These are phyloP conservation scores for Lipomyces yamanashiensis DNA, from an alignment of 805 yeast genomes.

Conservation along the genomic window DNA sequence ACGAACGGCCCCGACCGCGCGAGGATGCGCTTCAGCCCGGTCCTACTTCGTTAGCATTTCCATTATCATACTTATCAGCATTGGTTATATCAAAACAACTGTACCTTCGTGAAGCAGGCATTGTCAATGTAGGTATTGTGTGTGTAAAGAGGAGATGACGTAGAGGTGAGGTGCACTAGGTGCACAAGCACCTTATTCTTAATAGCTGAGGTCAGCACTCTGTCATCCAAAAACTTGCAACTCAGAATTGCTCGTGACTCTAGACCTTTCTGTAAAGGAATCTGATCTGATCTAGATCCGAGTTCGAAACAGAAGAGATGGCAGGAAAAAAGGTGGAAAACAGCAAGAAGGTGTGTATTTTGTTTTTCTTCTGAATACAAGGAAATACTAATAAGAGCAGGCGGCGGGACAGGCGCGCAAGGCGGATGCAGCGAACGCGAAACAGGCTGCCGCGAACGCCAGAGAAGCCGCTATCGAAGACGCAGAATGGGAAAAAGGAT, in stretches of 20 bases:
- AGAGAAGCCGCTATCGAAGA: constrained; percentile 60
- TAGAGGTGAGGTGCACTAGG: neutral
- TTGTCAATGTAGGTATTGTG: constrained; percentile 1
- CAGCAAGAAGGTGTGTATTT: constrained; percentile 32
- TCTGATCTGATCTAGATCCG: neutral
- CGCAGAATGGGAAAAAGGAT: constrained; percentile 70
- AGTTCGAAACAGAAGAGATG: neutral
- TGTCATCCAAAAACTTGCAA: too few species aligned
- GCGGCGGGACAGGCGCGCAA: constrained; percentile 47
- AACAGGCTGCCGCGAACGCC: constrained; percentile 57
- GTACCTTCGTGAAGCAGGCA: constrained; percentile 6
- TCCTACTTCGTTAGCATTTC: constrained; percentile 21
- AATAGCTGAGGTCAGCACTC: too few species aligned
- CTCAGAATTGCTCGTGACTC: too few species aligned
- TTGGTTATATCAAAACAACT: neutral
- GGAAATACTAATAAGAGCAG: constrained; percentile 9
- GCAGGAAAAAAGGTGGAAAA: constrained; percentile 38
- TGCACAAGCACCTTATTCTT: neutral
- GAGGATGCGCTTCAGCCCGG: constrained; percentile 35
- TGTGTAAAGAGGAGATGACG: constrained; percentile 4
- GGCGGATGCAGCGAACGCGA: constrained; percentile 65
- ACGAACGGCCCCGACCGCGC: constrained; percentile 46
- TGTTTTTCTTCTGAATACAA: neutral
- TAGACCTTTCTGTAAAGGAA: neutral
- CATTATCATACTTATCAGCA: too few species aligned